Percentiles rank a stretch among this genome's conserved stretches.
These are phyloP conservation scores for Raphanus hybrid DNA, from an alignment of 441 rosid genomes.

Conservation along the genomic window DNA sequence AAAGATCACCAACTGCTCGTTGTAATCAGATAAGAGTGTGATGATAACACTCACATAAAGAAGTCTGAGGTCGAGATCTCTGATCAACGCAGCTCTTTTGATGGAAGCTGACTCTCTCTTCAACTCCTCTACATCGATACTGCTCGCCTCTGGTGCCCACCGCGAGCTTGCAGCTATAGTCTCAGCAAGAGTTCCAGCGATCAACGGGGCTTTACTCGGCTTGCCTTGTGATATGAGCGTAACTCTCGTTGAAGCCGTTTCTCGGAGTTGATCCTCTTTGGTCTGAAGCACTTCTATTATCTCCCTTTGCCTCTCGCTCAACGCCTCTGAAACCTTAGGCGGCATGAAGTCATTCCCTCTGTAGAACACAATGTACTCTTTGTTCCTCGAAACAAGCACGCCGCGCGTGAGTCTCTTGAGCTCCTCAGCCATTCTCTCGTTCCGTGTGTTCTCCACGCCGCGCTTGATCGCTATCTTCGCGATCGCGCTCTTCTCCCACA, in stretches of 20 bases:
- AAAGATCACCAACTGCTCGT: constrained; percentile 34
- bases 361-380: constrained; percentile 86
- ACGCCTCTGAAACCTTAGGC: constrained; percentile 57
- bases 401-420: constrained; percentile 92
- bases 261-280: constrained; percentile 80
- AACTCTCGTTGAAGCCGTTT: constrained; percentile 46
- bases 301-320: constrained; percentile 69
- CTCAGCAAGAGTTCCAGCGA: constrained; percentile 91
- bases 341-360: constrained; percentile 97
- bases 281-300: constrained; percentile 55
- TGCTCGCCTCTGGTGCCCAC: constrained; percentile 70
- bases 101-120: constrained; percentile 58
- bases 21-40: neutral
- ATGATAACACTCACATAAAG: constrained; percentile 49
- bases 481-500: constrained; percentile 81
- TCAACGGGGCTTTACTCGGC: constrained; percentile 46
- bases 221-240: constrained; percentile 44
- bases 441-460: constrained; percentile 74
- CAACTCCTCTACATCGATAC: constrained; percentile 63
- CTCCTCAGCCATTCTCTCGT: constrained; percentile 96
- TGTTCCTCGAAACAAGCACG: constrained; percentile 83
- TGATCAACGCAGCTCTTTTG: constrained; percentile 58
- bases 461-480: constrained; percentile 95
- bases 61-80: constrained; percentile 67
- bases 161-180: constrained; percentile 76